phyloP scores from a whole-genome alignment of 345 rosid species.

The Murraya koenigii region DNA sequence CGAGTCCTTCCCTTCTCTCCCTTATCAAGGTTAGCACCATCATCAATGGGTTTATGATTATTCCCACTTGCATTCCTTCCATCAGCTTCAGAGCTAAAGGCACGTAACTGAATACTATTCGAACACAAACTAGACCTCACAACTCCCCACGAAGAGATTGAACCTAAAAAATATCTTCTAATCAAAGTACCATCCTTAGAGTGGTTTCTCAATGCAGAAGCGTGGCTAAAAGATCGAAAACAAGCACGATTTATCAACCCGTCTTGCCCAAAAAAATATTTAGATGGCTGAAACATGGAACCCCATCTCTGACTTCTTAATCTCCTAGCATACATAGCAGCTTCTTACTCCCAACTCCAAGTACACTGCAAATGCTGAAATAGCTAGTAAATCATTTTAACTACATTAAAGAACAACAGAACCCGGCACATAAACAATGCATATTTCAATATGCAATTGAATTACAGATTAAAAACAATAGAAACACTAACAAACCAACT shows the following conservation, averaged over 20 bases:
- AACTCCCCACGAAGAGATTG: slow-evolving; percentile 24
- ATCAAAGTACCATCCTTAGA: slow-evolving; percentile 27
- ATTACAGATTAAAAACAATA: neutral
- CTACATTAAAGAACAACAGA: neutral
- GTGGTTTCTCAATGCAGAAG: slow-evolving; percentile 22
- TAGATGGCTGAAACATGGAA: slow-evolving; percentile 46
- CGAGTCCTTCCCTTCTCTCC: slow-evolving; percentile 48
- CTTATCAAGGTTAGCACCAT: slow-evolving; percentile 38
- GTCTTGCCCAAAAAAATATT: slow-evolving; percentile 36
- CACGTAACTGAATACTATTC: slow-evolving; percentile 43
- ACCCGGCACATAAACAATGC: neutral
- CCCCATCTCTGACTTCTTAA: slow-evolving; percentile 67
- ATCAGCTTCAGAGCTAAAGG: slow-evolving; percentile 78
- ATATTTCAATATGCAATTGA: neutral
- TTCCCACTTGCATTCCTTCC: slow-evolving; percentile 81
- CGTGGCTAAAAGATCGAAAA: slow-evolving; percentile 29
- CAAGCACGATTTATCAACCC: slow-evolving; percentile 26
- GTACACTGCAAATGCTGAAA: slow-evolving; percentile 17
- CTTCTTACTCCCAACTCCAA: slow-evolving; percentile 19
- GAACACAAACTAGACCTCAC: slow-evolving; percentile 23
- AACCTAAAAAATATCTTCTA: slow-evolving; percentile 33
- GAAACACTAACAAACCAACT: neutral
- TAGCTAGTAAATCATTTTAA: neutral
- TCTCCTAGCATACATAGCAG: slow-evolving; percentile 68
- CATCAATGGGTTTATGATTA: slow-evolving; percentile 49